Evolutionary conservation across 2,329 filamentous ascomycete genomes (phyloP), one percentile per base, ranked within the genome.

Genomic region (Fonsecaea erecta): DNA sequence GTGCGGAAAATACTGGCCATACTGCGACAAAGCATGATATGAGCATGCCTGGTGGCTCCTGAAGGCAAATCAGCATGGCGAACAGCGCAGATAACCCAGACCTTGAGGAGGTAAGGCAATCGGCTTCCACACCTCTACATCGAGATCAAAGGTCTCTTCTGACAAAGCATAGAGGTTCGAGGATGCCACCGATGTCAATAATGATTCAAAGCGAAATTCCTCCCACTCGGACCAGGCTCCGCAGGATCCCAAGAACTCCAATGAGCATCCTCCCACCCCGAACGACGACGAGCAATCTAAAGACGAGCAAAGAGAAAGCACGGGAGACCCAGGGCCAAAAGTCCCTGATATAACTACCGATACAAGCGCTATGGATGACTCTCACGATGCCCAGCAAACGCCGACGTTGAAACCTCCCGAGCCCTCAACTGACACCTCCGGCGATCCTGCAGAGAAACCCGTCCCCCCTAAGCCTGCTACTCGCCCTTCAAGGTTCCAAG

Each of bases 141-240:
- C 35, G n/a, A 34, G 57, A 52, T 53, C 63, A 35, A 53, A 16
- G 9, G 56, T 21, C 18, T 5, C 9, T 43, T 34, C 55, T 71
- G 24, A 67, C 52, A n/a, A 14, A 21, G 75, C 92, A 89, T 89
- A 93, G 73, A 86, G 85, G 16, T 96, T 96, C 74, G 92, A 96
- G 79, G 92, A 97, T 82, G 92, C 91, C 62, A 81, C 86, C 71
- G 90, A 70, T 62, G 58, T 63, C 60, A 62, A 68, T 54, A 34
- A 56, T 46, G 58, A 62, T 28, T 62, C 65, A 9, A 55, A 64
- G 37, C 62, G 53, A 28, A n/a, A 52, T 32, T 55, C 65, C 8
- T 59, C 62, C 55, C 58, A 28, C 4, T 55, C 63, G 21, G 59
- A 60, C 24, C 58, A 65, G 28, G 30, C 58, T n/a, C 32, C 54